phyloP scores from a whole-genome alignment of 2,329 filamentous ascomycete species.

The Allantophomopsis lycopodina region DNA sequence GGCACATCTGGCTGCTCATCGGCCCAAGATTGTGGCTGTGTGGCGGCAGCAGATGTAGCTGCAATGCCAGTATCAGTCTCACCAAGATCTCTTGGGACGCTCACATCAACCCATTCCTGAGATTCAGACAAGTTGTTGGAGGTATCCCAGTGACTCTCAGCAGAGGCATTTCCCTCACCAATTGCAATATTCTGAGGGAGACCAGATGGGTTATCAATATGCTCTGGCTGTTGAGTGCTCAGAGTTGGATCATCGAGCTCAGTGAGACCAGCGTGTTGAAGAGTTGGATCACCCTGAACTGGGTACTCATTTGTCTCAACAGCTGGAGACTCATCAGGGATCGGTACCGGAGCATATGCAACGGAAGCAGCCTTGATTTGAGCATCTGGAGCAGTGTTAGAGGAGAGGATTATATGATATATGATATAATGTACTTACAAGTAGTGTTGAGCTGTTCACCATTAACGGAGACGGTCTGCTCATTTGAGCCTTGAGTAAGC shows the following conservation, averaged over 20 bases:
- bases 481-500: conserved; percentile 58
- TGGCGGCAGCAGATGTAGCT: conserved; percentile 38
- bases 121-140: conserved; percentile 18
- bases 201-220: conserved; percentile 18
- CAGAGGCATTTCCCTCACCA: conserved; percentile 41
- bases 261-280: conserved; percentile 51
- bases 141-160: conserved; percentile 51
- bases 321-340: conserved; percentile 19
- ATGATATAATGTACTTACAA: conserved; percentile 36
- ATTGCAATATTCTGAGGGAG: conserved; percentile 35
- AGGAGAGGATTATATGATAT: too few species aligned
- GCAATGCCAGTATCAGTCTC: conserved; percentile 58
- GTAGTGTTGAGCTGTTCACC: conserved; percentile 54
- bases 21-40: conserved; percentile 61
- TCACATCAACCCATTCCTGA: conserved; percentile 37
- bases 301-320: conserved; percentile 20
- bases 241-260: conserved; percentile 40
- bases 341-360: conserved; percentile 33
- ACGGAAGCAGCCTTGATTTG: conserved; percentile 41
- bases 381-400: conserved; percentile 28
- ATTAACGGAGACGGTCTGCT: conserved; percentile 49
- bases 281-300: conserved; percentile 46
- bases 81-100: conserved; percentile 60
- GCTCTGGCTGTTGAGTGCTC: conserved; percentile 30
- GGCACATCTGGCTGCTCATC: conserved; percentile 56